Evolutionary conservation across 805 yeast species (phyloP).

Genomic region (Pichia cabralensis): DNA sequence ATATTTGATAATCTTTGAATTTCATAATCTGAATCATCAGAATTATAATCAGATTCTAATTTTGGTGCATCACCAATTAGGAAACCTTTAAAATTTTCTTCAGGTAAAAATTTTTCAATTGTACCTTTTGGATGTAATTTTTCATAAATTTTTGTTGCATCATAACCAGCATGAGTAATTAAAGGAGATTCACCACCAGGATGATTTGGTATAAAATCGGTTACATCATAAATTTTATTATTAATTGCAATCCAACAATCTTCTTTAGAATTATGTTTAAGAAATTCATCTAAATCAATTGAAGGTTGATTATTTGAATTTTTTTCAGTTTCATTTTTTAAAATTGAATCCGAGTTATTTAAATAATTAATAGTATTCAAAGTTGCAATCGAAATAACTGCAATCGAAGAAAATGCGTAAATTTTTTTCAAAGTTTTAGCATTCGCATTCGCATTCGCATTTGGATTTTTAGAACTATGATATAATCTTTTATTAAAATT

Average conservation of each 20-base stretch:
- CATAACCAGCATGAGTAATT: slow-evolving; percentile 38
- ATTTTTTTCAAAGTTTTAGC: too few species aligned
- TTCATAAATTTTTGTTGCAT: slow-evolving; percentile 61
- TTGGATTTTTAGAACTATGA: too few species aligned
- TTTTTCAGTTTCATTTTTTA: slow-evolving; percentile 1
- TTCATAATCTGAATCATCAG: slow-evolving; percentile 29
- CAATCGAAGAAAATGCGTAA: too few species aligned
- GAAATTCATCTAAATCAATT: slow-evolving; percentile 34
- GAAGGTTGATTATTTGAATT: too few species aligned
- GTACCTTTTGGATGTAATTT: slow-evolving; percentile 91
- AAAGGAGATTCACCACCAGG: slow-evolving; percentile 46
- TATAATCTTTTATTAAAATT: too few species aligned
- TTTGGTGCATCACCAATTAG: slow-evolving; percentile 27
- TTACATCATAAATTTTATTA: slow-evolving; percentile 69
- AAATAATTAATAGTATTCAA: not conserved
- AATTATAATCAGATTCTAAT: slow-evolving; percentile 21
- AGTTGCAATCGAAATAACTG: too few species aligned
- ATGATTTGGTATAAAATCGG: slow-evolving; percentile 39
- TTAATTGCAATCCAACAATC: slow-evolving; percentile 84
- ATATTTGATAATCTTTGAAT: slow-evolving; percentile 31
- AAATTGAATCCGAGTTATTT: slow-evolving; percentile 6
- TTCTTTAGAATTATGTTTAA: slow-evolving; percentile 43
- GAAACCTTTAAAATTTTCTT: slow-evolving; percentile 51
- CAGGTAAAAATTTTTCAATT: slow-evolving; percentile 49
- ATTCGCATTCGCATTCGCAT: too few species aligned